Evolutionary conservation across 352 stramenopile species (phyloP), one percentile per base, ranked within the genome.

Genomic region (Plasmopara muralis): DNA sequence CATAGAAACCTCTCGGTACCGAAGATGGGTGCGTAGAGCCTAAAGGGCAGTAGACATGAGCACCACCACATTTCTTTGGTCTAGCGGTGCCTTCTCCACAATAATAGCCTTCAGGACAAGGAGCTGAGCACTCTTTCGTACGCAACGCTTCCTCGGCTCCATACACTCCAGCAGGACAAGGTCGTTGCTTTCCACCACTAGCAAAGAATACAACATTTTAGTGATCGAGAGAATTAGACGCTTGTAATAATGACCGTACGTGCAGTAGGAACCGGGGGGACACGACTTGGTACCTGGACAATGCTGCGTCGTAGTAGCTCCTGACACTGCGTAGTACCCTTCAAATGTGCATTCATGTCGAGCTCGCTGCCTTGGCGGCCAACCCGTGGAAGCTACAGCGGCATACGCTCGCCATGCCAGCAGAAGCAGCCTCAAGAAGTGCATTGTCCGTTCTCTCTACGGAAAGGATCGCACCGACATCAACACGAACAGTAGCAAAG

Each of bases 141-240:
- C 60, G 60, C 1, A 94, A 65, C 15, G 57, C 56, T 9, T 49
- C 28, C 25, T 67, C 60, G 28, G 58, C 59, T 31, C 85, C 88
- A 49, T 83, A 95, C 9, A 67, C 73, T 0, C 83, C 81, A 9
- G 70, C 53, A 33, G 77, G 79, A 50, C 83, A 94, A 8, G 58
- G 64, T 2, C 43, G 55, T 34, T 61, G 55, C 8, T 58, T 35
- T 13, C 72, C 70, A n/a, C 52, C 54, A 10, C 77, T 87, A 30
- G 31, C 31, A 35, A 8, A 35, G 3, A 42, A 15, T n/a, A 47
- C 41, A 37, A 35, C 31, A 35, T 35, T 8, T 12, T 35, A 12
- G 10, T 8, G 10, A 2, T 35, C 6, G 4, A 50, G 38, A 34
- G 12, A 10, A 10, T 25, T 25, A 13, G 5, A 55, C 75, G 31